A percentile compares a stretch with the other conserved stretches of the same genome.
Evolutionary conservation across 2,329 filamentous ascomycete species (phyloP).

Genomic region (Ophiosphaerella korrae): DNA sequence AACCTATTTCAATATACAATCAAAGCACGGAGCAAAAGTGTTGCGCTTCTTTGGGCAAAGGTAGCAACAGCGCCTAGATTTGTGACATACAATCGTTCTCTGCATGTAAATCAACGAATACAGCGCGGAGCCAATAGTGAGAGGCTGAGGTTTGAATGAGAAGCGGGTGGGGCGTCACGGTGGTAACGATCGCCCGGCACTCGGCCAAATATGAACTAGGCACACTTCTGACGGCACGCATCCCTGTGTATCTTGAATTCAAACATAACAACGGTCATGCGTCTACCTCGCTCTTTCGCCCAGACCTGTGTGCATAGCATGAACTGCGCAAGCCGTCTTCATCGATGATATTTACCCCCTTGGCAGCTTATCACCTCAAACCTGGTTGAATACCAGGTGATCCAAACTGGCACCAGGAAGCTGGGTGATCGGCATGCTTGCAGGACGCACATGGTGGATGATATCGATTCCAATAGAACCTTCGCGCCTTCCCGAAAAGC

Average conservation of each 20-base stretch:
- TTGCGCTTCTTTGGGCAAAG: not conserved
- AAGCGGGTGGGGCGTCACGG: conserved; percentile 13
- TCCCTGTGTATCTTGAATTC: not conserved
- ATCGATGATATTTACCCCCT: too few species aligned
- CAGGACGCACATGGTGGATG: conserved; percentile 3
- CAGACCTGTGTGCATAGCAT: not conserved
- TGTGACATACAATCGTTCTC: too few species aligned
- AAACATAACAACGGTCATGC: not conserved
- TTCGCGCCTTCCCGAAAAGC: conserved; percentile 4
- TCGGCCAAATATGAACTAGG: not conserved
- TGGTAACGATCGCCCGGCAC: conserved; percentile 12
- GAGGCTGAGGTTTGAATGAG: conserved; percentile 11
- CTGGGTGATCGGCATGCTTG: conserved; percentile 11
- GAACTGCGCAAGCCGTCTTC: not conserved
- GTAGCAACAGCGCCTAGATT: too few species aligned
- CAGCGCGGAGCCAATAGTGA: not conserved
- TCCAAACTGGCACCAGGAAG: not conserved
- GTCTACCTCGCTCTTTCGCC: not conserved
- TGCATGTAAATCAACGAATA: too few species aligned
- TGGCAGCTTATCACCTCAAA: too few species aligned
- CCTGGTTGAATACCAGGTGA: not conserved
- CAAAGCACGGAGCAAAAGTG: conserved; percentile 3
- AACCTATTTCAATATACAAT: not conserved
- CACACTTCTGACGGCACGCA: not conserved
- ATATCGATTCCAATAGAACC: conserved; percentile 1